Conservation (phyloP, 2,329 filamentous ascomycete species). For the Verticillium zaregamsianum region DNA sequence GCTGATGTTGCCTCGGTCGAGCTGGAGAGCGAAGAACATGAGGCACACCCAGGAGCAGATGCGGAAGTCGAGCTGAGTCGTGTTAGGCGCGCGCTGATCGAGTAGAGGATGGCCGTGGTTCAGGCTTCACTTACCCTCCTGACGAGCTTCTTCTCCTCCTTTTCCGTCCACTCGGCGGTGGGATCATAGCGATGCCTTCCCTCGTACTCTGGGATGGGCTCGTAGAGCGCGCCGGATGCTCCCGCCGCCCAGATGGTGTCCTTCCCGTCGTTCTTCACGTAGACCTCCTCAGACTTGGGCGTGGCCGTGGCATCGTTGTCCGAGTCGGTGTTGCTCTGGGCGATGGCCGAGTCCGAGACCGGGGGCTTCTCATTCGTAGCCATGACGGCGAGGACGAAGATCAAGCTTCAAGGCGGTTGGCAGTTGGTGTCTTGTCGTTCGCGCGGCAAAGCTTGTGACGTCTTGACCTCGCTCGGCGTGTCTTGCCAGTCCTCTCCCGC, state of each 20-base stretch:
- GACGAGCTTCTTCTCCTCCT: constrained; percentile 52
- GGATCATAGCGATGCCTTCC: constrained; percentile 57
- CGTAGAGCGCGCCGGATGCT: constrained; percentile 27
- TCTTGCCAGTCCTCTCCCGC: not conserved
- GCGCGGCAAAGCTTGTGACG: not conserved
- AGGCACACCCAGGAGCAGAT: constrained; percentile 29
- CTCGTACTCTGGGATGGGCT: constrained; percentile 52
- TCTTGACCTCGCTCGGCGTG: not conserved
- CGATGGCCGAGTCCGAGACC: not conserved
- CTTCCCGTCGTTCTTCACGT: not conserved
- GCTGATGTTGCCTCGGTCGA: constrained; percentile 30
- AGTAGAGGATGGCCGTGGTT: not conserved
- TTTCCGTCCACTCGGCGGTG: constrained; percentile 47
- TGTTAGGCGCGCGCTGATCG: constrained; percentile 5
- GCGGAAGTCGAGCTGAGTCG: constrained; percentile 28
- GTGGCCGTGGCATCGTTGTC: not conserved
- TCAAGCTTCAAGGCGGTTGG: not conserved
- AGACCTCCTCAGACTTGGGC: not conserved
- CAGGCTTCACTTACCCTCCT: constrained; percentile 36
- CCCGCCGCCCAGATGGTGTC: constrained; percentile 6
- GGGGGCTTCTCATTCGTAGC: not conserved
- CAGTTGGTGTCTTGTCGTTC: not conserved
- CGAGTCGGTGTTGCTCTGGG: not conserved
- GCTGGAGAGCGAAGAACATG: constrained; percentile 31
- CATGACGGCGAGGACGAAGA: not conserved